A percentile compares a stretch with the other conserved stretches of the same genome.
phyloP scores from a whole-genome alignment of 2,329 filamentous ascomycete species.

The Talaromyces sp. region DNA sequence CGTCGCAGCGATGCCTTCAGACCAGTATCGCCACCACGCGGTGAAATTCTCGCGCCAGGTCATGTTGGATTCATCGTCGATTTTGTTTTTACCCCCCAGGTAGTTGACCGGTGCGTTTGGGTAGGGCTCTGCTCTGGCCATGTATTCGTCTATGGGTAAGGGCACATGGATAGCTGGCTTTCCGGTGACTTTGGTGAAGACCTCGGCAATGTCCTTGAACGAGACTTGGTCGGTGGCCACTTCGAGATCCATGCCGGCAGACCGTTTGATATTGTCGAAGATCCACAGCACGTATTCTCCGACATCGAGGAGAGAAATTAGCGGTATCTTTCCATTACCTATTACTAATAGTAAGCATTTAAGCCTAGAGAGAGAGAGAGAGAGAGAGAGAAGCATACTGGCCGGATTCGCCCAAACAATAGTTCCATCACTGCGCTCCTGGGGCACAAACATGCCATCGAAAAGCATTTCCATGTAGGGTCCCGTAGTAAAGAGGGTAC shows the following conservation, averaged over 20 bases:
- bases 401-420: slow-evolving; percentile 14
- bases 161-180: slow-evolving; percentile 6
- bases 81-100: neutral
- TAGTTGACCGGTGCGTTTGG: slow-evolving; percentile 8
- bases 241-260: slow-evolving; percentile 15
- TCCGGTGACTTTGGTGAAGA: slow-evolving; percentile 7
- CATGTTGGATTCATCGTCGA: slow-evolving; percentile 12
- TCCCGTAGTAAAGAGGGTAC: slow-evolving; percentile 37
- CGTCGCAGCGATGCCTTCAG: slow-evolving; percentile 7
- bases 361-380: neutral
- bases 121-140: slow-evolving; percentile 8
- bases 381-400: neutral
- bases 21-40: slow-evolving; percentile 12
- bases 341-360: neutral
- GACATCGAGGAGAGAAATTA: slow-evolving; percentile 17
- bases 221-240: slow-evolving; percentile 15
- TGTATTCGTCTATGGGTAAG: slow-evolving; percentile 5
- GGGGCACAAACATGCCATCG: slow-evolving; percentile 15
- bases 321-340: slow-evolving; percentile 12
- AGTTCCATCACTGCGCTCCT: slow-evolving; percentile 14
- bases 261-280: slow-evolving; percentile 13
- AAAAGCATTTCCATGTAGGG: slow-evolving; percentile 45
- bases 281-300: slow-evolving; percentile 18
- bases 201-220: slow-evolving; percentile 6
- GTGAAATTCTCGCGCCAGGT: slow-evolving; percentile 10